These are phyloP conservation scores for Fagus crenata DNA, from an alignment of 306 rosid species.

Conservation along the genomic window DNA sequence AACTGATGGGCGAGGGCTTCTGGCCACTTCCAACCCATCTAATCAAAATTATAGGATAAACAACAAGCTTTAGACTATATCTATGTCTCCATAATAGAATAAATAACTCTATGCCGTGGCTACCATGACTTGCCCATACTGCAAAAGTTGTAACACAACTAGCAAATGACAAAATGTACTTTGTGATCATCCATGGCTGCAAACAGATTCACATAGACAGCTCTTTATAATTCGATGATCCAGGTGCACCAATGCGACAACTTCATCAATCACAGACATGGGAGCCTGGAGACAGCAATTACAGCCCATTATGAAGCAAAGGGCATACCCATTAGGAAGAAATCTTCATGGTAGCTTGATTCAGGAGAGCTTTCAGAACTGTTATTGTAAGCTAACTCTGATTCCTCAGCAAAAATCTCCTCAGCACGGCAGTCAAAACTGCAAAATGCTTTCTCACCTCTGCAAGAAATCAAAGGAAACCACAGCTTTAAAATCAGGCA, in stretches of 20 bases:
- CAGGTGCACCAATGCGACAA: constrained; percentile 18
- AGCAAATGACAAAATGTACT: constrained; percentile 34
- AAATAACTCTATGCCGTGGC: constrained; percentile 23
- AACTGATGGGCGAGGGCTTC: constrained; percentile 54
- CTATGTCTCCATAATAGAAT: constrained; percentile 20
- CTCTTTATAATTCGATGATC: constrained; percentile 39
- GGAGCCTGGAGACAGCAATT: constrained; percentile 25
- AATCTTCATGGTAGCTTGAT: constrained; percentile 63
- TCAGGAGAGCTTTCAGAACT: constrained; percentile 50
- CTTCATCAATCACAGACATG: constrained; percentile 14
- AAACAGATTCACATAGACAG: constrained; percentile 42
- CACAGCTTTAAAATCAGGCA: constrained; percentile 15
- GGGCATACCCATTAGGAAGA: constrained; percentile 59
- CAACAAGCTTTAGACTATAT: constrained; percentile 5
- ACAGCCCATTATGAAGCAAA: constrained; percentile 33
- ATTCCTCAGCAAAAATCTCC: constrained; percentile 47
- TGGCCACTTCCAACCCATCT: constrained; percentile 61
- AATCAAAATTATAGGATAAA: constrained; percentile 37
- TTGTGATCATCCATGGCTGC: constrained; percentile 47
- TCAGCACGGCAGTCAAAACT: constrained; percentile 51
- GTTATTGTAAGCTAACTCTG: constrained; percentile 36
- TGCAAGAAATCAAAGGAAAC: constrained; percentile 33
- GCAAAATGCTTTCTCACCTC: constrained; percentile 70
- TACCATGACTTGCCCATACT: constrained; percentile 35
- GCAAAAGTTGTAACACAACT: constrained; percentile 36